Evolutionary conservation across 345 rosid species (phyloP).

Genomic region (Ceriops tagal): DNA sequence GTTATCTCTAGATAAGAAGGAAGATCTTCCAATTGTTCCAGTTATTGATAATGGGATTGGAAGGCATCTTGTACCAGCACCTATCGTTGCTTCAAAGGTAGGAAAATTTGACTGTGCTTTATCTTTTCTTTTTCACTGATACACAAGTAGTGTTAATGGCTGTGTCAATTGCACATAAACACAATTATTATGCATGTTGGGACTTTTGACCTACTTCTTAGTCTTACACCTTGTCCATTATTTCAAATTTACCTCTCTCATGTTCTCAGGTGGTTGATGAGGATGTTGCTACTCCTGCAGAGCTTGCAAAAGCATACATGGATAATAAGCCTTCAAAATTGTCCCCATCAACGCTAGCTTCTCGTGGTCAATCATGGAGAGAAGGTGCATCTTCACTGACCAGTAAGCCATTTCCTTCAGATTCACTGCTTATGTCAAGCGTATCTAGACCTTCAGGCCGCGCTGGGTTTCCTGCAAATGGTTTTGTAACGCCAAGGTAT

Average conservation of each 20-base stretch:
- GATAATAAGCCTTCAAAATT: slow-evolving; percentile 74
- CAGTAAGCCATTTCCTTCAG: slow-evolving; percentile 35
- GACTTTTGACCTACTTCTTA: no score
- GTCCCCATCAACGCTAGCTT: slow-evolving; percentile 49
- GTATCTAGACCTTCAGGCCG: slow-evolving; percentile 47
- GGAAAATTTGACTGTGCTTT: slow-evolving; percentile 21
- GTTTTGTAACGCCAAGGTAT: slow-evolving; percentile 70
- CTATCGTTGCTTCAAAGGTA: slow-evolving; percentile 45
- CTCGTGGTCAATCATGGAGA: slow-evolving; percentile 38
- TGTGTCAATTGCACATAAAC: not conserved
- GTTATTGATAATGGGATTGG: slow-evolving; percentile 39
- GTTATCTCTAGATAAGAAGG: slow-evolving; percentile 33
- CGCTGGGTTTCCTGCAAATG: slow-evolving; percentile 51
- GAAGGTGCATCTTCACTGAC: slow-evolving; percentile 44
- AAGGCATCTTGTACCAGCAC: slow-evolving; percentile 36
- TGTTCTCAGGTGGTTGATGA: slow-evolving; percentile 61
- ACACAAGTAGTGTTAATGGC: not conserved
- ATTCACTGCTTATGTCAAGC: slow-evolving; percentile 46
- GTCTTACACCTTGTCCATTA: no score
- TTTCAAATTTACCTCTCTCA: not conserved
- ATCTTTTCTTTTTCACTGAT: not conserved
- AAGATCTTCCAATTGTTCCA: slow-evolving; percentile 26
- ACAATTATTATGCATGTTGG: not conserved
- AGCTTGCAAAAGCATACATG: slow-evolving; percentile 98
- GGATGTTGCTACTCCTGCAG: slow-evolving; percentile 76